Conservation (phyloP, 768 basidiomycete species). For the Kockovaella imperatae region DNA sequence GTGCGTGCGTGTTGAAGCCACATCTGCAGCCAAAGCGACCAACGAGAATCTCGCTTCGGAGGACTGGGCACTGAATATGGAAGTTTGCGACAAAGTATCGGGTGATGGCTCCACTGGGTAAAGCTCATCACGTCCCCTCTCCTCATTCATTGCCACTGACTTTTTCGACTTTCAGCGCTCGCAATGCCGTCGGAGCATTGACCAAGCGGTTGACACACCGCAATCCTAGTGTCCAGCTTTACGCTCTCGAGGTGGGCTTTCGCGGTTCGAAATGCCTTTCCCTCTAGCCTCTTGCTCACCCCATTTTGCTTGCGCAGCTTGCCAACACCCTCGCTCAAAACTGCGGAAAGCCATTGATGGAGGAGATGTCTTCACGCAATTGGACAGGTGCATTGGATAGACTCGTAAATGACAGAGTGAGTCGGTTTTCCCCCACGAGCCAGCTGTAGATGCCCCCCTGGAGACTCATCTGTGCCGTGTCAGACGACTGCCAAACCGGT, state of each 20-base stretch:
- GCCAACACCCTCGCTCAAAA: slow-evolving; percentile 88
- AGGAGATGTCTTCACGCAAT: slow-evolving; percentile 78
- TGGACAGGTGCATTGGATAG: slow-evolving; percentile 86
- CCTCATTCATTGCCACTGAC: not conserved
- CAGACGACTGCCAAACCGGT: slow-evolving; percentile 89
- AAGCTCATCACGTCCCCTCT: slow-evolving; percentile 5
- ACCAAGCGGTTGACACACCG: slow-evolving; percentile 88
- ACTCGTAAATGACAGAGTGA: slow-evolving; percentile 76
- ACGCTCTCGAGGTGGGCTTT: slow-evolving; percentile 60
- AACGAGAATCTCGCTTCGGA: slow-evolving; percentile 91
- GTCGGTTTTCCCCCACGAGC: no score
- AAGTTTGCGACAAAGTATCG: slow-evolving; percentile 89
- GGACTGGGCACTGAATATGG: slow-evolving; percentile 91
- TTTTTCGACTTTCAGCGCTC: slow-evolving; percentile 64
- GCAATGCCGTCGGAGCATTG: slow-evolving; percentile 71
- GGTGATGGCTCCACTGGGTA: slow-evolving; percentile 84
- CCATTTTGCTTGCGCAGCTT: slow-evolving; percentile 46
- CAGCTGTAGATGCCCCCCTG: not conserved
- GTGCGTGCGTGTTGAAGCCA: not conserved
- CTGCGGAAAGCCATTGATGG: slow-evolving; percentile 67
- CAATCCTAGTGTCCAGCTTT: slow-evolving; percentile 93
- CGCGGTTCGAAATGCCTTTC: not conserved
- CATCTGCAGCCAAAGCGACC: slow-evolving; percentile 73
- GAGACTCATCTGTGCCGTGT: not conserved
- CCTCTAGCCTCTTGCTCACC: not conserved